These are phyloP conservation scores for Spathaspora boniae DNA, from an alignment of 805 yeast species.

Conservation along the genomic window DNA sequence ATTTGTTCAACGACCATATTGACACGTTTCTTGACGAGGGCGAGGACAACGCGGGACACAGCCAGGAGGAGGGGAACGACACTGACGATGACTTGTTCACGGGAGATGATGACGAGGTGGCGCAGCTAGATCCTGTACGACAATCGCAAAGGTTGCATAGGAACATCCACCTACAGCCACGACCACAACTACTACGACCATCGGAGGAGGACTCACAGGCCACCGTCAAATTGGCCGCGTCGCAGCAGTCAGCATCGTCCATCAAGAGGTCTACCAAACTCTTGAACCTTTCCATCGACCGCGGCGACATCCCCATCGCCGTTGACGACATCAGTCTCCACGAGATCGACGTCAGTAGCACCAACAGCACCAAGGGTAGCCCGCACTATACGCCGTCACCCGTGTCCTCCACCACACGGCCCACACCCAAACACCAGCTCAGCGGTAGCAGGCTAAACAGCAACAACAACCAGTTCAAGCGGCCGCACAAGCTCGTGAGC, in stretches of 20 bases:
- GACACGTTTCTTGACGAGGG: constrained; percentile 17
- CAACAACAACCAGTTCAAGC: constrained; percentile 39
- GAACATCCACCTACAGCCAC: background rate
- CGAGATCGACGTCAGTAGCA: constrained; percentile 21
- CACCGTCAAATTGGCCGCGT: constrained; percentile 1
- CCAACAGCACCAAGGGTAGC: too few relatives aligned
- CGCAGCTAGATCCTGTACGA: background rate
- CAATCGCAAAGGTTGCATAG: constrained; percentile 3
- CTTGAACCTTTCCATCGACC: constrained; percentile 33
- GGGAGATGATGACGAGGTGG: constrained; percentile 8
- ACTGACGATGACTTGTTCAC: constrained; percentile 10
- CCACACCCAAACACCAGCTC: background rate
- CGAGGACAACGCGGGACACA: constrained; percentile 11
- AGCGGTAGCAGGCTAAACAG: background rate
- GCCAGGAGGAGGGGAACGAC: constrained; percentile 11
- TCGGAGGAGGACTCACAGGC: constrained; percentile 4
- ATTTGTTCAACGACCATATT: constrained; percentile 19
- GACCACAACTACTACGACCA: background rate
- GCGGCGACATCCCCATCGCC: constrained; percentile 3
- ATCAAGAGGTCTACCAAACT: constrained; percentile 41
- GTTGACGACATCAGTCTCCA: constrained; percentile 4
- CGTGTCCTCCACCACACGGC: constrained; percentile 8
- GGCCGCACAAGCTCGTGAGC: constrained; percentile 42
- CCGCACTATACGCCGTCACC: constrained; percentile 5
- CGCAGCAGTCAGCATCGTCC: constrained; percentile 11